phyloP scores from a whole-genome alignment of 1,284 basidiomycete species.

The Apiotrichum montevideense region DNA sequence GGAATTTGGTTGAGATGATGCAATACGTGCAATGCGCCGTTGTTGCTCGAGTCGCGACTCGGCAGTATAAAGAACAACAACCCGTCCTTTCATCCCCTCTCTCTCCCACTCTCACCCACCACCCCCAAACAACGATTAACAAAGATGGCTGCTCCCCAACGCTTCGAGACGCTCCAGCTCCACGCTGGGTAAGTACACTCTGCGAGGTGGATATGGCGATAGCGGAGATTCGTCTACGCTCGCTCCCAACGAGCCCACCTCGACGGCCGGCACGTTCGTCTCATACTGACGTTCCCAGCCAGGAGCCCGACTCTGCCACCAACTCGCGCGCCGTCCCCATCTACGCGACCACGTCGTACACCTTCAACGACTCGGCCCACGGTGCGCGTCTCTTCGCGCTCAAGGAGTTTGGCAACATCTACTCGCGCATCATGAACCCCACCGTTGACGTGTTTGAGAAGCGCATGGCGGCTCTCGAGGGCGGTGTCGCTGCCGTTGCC shows the following conservation, averaged over 20 bases:
- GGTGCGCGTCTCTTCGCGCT: conserved; percentile 76
- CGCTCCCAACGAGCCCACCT: no score
- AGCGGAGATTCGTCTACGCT: no score
- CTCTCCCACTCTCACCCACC: no score
- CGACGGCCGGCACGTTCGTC: no score
- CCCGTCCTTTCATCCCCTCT: no score
- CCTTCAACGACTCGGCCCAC: conserved; percentile 75
- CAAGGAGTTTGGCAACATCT: conserved; percentile 65
- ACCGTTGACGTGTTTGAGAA: conserved; percentile 81
- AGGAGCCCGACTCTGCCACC: conserved; percentile 15
- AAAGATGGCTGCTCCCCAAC: not conserved
- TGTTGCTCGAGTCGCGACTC: no score
- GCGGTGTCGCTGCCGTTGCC: conserved; percentile 72
- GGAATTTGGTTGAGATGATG: no score
- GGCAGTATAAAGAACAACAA: no score
- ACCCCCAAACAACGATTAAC: not conserved
- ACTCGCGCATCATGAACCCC: conserved; percentile 74
- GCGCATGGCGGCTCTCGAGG: conserved; percentile 75
- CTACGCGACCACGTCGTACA: conserved; percentile 53
- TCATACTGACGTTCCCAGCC: conserved; percentile 1
- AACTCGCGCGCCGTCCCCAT: conserved; percentile 20
- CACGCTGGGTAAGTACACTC: conserved; percentile 16
- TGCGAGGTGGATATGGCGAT: no score
- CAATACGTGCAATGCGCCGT: no score
- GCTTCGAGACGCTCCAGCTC: conserved; percentile 21